These are phyloP conservation scores for Rosa lucieae DNA, from an alignment of 306 rosid species.

Conservation along the genomic window DNA sequence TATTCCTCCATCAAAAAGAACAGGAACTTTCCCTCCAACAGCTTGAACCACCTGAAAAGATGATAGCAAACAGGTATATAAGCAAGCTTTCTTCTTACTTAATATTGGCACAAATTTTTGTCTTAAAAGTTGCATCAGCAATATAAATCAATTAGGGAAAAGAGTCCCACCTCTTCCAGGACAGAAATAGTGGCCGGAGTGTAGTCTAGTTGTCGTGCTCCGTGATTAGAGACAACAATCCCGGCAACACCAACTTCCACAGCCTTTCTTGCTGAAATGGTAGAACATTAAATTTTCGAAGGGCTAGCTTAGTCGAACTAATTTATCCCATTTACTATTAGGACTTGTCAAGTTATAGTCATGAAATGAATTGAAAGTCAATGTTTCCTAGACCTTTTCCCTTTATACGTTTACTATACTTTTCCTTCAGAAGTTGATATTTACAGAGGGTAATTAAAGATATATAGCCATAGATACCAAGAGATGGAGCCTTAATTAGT, in stretches of 20 bases:
- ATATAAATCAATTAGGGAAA: background rate
- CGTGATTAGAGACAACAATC: slow-evolving; percentile 47
- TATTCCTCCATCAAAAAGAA: slow-evolving; percentile 65
- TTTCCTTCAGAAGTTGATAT: background rate
- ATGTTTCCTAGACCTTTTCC: background rate
- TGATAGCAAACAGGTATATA: background rate
- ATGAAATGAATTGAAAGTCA: background rate
- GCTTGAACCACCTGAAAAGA: slow-evolving; percentile 50
- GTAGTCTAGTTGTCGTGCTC: slow-evolving; percentile 42
- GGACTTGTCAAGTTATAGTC: background rate
- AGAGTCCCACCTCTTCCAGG: slow-evolving; percentile 37
- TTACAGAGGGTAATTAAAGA: background rate
- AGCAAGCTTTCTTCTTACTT: background rate
- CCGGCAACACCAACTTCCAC: slow-evolving; percentile 41
- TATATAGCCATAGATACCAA: too few relatives aligned
- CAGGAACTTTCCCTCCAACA: slow-evolving; percentile 52
- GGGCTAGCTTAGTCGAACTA: background rate
- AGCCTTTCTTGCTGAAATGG: slow-evolving; percentile 35
- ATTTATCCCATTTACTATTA: background rate
- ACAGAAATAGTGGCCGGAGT: slow-evolving; percentile 42
- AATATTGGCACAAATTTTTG: background rate
- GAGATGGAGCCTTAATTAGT: background rate
- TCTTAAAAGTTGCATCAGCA: background rate
- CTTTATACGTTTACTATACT: too few relatives aligned
- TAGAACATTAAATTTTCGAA: background rate